These are phyloP conservation scores for Hypoxylon sp. DNA, from an alignment of 2,329 filamentous ascomycete species.

Conservation along the genomic window DNA sequence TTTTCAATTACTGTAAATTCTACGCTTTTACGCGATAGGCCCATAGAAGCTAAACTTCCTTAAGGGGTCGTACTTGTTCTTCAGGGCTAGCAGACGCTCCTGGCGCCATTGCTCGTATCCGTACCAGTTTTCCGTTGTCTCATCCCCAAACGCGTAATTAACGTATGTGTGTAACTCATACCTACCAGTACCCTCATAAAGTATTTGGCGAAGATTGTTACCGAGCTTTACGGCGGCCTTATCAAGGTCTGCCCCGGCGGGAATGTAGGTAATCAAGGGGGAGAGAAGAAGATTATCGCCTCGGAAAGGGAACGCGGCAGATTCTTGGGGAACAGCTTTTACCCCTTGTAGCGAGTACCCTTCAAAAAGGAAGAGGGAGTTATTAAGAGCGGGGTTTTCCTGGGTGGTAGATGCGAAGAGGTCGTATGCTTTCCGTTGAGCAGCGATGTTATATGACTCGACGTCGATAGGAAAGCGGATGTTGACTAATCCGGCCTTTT, in stretches of 20 bases:
- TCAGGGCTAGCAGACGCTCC: slow-evolving; percentile 56
- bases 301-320: slow-evolving; percentile 45
- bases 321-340: slow-evolving; percentile 32
- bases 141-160: slow-evolving; percentile 57
- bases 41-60: slow-evolving; percentile 54
- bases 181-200: slow-evolving; percentile 46
- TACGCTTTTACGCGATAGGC: slow-evolving; percentile 38
- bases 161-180: slow-evolving; percentile 52
- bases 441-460: slow-evolving; percentile 53
- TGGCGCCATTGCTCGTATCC: slow-evolving; percentile 59
- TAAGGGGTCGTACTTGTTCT: slow-evolving; percentile 56
- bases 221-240: slow-evolving; percentile 51
- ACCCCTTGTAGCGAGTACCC: slow-evolving; percentile 45
- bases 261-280: slow-evolving; percentile 54
- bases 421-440: slow-evolving; percentile 57
- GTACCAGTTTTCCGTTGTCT: slow-evolving; percentile 54
- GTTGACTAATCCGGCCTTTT: slow-evolving; percentile 41
- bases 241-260: slow-evolving; percentile 47
- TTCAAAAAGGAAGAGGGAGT: slow-evolving; percentile 47
- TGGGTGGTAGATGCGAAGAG: slow-evolving; percentile 55
- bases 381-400: slow-evolving; percentile 53
- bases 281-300: slow-evolving; percentile 39
- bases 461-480: slow-evolving; percentile 47
- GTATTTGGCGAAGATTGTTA: slow-evolving; percentile 47
- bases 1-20: too few relatives aligned